Base-by-base conservation (phyloP, 2,329 filamentous ascomycete species). In the Fusarium veterinarium region DNA sequence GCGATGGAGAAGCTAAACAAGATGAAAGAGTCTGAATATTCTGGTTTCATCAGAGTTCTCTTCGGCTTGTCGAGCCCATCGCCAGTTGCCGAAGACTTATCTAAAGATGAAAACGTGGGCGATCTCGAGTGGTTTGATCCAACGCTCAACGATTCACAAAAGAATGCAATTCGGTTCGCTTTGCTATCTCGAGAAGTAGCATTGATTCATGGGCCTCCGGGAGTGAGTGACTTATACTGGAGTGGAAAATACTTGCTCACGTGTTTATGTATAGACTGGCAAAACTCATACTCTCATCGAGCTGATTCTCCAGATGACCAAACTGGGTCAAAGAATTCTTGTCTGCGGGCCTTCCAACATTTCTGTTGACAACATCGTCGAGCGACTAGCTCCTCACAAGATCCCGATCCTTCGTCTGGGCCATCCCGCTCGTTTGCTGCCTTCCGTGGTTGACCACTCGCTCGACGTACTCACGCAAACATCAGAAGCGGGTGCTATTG, bases 331-430 rank as follows among this genome's bases (percentile, higher is more conserved):
- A 60, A 90, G 95, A 3, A 86, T 98, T 16, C 87, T 98, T 4
- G 95, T 98, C n/a, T 98, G 96, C 77, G 96, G 95, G 0, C 96
- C 96, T 0, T 97, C 94, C 35, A 99, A 99, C 80, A 95, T 99
- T 75, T 96, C 94, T 1, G 96, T 99, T 2, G 96, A 99, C 87
- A 99, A 99, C 79, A 97, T 99, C 64, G 95, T 98, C 13, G 96
- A 99, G 82, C 91, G 96, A 12, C 88, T 98, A 4, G 90, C 95
- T 4, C 91, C 93, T 0, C 93, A 95, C 81, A 95, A 94, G 77
- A 87, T 98, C 3, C 92, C 94, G 1, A 94, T 98, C 76, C 89
- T 98, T 40, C 92, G 96, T 4, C 89, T 99, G 1, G 96, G 96
- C 2, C 96, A 99, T 81, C 96, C 96, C 1, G 96, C 96, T 3